Evolutionary conservation across 1,284 basidiomycete species (phyloP), one percentile per base, ranked within the genome.

Genomic region (Ustilago bromivora): DNA sequence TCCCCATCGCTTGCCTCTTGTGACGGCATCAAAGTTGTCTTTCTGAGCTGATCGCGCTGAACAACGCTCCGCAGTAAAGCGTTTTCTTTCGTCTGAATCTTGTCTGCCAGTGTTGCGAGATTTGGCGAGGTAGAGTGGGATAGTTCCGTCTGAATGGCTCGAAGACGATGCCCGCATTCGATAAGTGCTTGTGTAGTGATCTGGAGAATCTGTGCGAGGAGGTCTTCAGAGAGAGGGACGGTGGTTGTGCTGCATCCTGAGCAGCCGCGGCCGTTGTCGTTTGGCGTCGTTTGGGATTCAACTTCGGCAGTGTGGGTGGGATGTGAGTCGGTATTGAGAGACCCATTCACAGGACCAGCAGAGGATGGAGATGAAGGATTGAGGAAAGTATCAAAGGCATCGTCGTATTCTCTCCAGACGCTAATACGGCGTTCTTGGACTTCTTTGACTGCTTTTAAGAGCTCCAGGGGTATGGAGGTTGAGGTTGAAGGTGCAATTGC

Each of bases 351-450:
- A 2, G 66, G 71, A 0, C 49, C 57, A 10, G 36, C 13, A 10
- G 62, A 43, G 19, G 67, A 19, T 4, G 49, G 56, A 4, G 60
- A 19, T 31, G 52, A 13, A 15, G 64, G 53, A 11, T 35, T 11
- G 49, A 79, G 68, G 38, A 72, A 78, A 10, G 56, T 66, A 4
- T 61, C 54, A 19, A 81, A 66, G 1, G 78, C 79, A 61, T 81
- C 79, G 19, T 81, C 77, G 76, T 81, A 81, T 53, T 81, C 79
- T 8, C 65, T 51, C 79, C 79, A 81, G 5, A 78, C 60, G 10
- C 53, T 31, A 28, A 81, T 61, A 15, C 79, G 61, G n/a, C 73
- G 67, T 34, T 80, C 79, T 54, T 81, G 79, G 12, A 66, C 70
- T 55, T 78, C 77, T 43, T 69, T 80, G 40, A 81, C 76, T 2